Conservation (phyloP, 306 rosid species). For the Citrullus colocynthis region DNA sequence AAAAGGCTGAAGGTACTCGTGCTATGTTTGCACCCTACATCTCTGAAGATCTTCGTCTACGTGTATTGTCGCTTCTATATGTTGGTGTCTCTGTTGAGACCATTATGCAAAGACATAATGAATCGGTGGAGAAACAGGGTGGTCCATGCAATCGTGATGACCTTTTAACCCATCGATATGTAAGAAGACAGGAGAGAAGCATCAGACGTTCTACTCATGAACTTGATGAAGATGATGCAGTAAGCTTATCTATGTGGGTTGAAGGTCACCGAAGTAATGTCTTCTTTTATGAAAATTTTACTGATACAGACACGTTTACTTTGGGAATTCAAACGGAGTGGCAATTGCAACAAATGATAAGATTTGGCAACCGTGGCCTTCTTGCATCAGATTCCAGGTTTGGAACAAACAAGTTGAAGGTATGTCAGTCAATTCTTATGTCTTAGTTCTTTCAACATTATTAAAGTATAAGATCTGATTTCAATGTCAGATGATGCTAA, state of each 20-base stretch:
- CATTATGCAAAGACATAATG: slow-evolving; percentile 90
- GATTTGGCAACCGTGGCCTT: slow-evolving; percentile 66
- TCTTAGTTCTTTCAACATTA: slow-evolving; percentile 3
- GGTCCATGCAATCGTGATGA: slow-evolving; percentile 91
- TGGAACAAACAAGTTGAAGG: slow-evolving; percentile 84
- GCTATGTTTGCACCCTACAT: slow-evolving; percentile 94
- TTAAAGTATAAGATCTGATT: slow-evolving; percentile 4
- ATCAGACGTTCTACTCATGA: slow-evolving; percentile 71
- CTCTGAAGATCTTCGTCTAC: slow-evolving; percentile 77
- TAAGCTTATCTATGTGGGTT: slow-evolving; percentile 66
- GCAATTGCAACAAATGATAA: slow-evolving; percentile 93
- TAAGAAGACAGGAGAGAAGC: slow-evolving; percentile 81
- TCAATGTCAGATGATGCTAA: slow-evolving; percentile 21
- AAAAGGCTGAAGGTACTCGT: slow-evolving; percentile 68
- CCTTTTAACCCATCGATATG: slow-evolving; percentile 77
- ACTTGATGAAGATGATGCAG: slow-evolving; percentile 62
- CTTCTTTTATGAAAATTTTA: slow-evolving; percentile 71
- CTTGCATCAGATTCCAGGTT: slow-evolving; percentile 85
- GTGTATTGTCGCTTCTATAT: slow-evolving; percentile 61
- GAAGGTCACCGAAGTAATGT: slow-evolving; percentile 61
- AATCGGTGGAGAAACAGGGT: slow-evolving; percentile 74
- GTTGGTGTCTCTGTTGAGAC: slow-evolving; percentile 93
- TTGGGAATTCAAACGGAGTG: slow-evolving; percentile 93
- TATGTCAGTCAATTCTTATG: slow-evolving; percentile 13
- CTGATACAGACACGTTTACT: slow-evolving; percentile 59